Percentiles rank a stretch among this genome's conserved stretches.
phyloP scores from a whole-genome alignment of 495 filamentous ascomycete genomes.

The Talaromyces thailandensis region DNA sequence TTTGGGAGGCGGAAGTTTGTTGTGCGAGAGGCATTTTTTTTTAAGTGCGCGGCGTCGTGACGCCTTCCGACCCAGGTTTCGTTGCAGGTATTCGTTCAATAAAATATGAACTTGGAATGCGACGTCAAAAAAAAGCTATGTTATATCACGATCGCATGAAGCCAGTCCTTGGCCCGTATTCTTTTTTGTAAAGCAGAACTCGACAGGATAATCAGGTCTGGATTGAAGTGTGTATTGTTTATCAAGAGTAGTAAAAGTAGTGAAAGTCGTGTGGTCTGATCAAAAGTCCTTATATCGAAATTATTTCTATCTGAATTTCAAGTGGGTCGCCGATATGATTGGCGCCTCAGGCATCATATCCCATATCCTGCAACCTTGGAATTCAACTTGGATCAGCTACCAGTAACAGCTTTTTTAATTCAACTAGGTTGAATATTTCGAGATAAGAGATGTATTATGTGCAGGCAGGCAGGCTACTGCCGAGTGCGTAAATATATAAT shows the following conservation, averaged over 20 bases:
- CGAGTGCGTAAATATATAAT: slow-evolving; percentile 7
- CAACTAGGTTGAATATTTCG: neutral
- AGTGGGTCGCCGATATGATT: neutral
- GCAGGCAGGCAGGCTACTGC: slow-evolving; percentile 1
- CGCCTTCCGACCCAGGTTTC: neutral
- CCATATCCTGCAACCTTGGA: neutral
- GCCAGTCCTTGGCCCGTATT: no score
- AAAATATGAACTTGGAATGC: neutral
- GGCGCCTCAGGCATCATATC: neutral
- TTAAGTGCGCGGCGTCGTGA: neutral
- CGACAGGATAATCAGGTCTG: neutral
- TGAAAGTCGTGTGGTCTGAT: neutral
- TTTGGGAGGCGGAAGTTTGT: slow-evolving; percentile 38
- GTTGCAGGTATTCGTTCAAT: neutral
- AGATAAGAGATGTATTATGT: neutral
- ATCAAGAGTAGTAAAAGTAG: neutral
- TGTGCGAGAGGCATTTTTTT: slow-evolving; percentile 27
- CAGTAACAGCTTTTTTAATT: neutral
- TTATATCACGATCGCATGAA: neutral
- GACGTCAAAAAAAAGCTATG: neutral
- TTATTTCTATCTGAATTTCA: neutral
- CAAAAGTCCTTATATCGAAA: neutral
- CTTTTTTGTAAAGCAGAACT: neutral
- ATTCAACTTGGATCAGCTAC: neutral
- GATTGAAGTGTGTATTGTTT: neutral